Base-by-base conservation (phyloP, 2,329 filamentous ascomycete genomes). In the Raffaelea albimanens region DNA sequence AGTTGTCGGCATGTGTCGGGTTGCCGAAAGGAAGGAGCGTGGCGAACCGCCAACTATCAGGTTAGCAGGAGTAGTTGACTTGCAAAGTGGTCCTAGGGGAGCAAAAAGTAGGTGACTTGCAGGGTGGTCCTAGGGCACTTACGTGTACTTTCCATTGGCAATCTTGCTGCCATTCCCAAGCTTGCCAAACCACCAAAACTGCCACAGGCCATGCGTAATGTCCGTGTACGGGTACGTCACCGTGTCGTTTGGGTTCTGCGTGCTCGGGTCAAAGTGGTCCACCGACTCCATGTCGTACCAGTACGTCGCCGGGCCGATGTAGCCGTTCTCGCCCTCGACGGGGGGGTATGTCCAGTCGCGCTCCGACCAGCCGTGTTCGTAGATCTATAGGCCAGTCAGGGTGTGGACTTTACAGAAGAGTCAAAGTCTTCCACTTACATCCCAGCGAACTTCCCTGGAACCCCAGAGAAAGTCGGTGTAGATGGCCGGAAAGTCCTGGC, bases 101-200 rank as follows among this genome's bases (percentile, higher is more conserved):
- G 20, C 5, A 41, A 16, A 41, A 25, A 41, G 18, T 14, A 22
- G 20, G 14, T 14, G 21, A 20, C 11, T 4, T 7, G 13, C 7
- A 29, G 13, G 25, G 25, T 13, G 7, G 13, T 29, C 7, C 7
- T 40, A 18, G 14, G n/a, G n/a, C 8, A 41, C 40, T 23, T 14
- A 41, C 40, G 40, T 11, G 60, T 67, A 50, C 58, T 55, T 41
- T 59, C 61, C n/a, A 61, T 63, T 23, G 61, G 57, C 21, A 61
- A 57, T 40, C 53, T 54, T 51, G 62, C 68, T 38, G 58, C 65
- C 52, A 44, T 55, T 54, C 45, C 40, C 50, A 33, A 55, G 43
- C 21, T 47, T 45, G 33, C 53, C 53, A 4, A 54, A 36, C 52
- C 53, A 55, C 52, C 50, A 55, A 59, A 53, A 42, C 43, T 42